These are phyloP conservation scores for Lodderomyces metapsilosis DNA, from an alignment of 1,139 yeast genomes.

Conservation along the genomic window DNA sequence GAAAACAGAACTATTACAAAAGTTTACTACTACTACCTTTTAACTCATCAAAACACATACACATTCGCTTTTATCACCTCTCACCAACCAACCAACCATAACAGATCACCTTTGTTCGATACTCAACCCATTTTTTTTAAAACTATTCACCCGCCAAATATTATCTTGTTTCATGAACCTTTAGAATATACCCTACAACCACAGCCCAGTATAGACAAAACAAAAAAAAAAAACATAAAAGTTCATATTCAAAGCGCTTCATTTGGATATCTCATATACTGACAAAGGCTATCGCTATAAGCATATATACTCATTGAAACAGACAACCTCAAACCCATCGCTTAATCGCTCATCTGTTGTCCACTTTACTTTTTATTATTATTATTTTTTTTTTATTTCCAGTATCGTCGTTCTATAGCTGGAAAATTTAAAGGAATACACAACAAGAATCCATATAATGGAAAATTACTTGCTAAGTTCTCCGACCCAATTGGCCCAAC, in stretches of 20 bases:
- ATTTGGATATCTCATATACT: not conserved
- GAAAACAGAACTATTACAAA: too few species aligned
- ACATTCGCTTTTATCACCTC: too few species aligned
- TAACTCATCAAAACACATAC: too few species aligned
- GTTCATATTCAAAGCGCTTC: not conserved
- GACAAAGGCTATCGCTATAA: not conserved
- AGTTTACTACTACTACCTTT: too few species aligned
- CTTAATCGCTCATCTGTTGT: too few species aligned
- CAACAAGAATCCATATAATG: slow-evolving; percentile 23
- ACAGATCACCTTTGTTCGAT: too few species aligned
- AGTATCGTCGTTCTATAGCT: not conserved
- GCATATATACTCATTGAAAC: not conserved
- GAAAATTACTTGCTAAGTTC: slow-evolving; percentile 48
- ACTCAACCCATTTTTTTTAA: not conserved
- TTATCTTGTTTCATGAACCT: not conserved
- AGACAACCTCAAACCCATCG: not conserved
- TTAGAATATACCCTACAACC: not conserved
- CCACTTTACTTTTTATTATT: not conserved
- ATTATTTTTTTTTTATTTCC: too few species aligned
- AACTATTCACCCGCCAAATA: not conserved
- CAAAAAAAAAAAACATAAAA: too few species aligned
- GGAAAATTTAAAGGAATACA: not conserved
- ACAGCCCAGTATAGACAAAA: not conserved
- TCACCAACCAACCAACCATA: too few species aligned
- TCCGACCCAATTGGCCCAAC: slow-evolving; percentile 40